Conservation (phyloP, 2,329 filamentous ascomycete species). For the Claviceps digitariae region DNA sequence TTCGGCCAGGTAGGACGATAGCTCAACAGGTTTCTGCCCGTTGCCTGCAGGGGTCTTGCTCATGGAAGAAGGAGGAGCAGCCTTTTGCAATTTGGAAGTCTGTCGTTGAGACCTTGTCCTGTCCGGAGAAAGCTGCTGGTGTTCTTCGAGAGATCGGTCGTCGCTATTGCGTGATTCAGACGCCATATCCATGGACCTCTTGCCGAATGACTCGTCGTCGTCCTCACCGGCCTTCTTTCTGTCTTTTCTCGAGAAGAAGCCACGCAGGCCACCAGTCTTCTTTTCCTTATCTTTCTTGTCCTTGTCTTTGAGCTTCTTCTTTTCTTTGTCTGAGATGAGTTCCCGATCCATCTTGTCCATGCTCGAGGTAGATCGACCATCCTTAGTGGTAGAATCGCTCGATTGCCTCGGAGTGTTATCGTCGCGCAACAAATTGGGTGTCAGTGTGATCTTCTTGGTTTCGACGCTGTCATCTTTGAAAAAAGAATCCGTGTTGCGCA, state of each 20-base stretch:
- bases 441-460: constrained; percentile 94
- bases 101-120: constrained; percentile 34
- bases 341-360: constrained; percentile 53
- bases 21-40: constrained; percentile 23
- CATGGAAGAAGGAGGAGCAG: constrained; percentile 28
- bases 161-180: constrained; percentile 31
- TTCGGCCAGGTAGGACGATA: constrained; percentile 30
- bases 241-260: constrained; percentile 49
- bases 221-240: constrained; percentile 44
- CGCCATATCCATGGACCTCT: constrained; percentile 45
- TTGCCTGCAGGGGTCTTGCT: constrained; percentile 22
- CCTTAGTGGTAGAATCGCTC: constrained; percentile 28
- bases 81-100: constrained; percentile 59
- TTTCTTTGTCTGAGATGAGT: constrained; percentile 53
- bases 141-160: constrained; percentile 26
- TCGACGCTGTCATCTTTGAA: constrained; percentile 93
- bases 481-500: constrained; percentile 90
- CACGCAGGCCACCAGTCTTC: constrained; percentile 42
- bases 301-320: constrained; percentile 60
- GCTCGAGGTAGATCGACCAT: constrained; percentile 46
- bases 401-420: constrained; percentile 50
- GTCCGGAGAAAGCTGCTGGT: constrained; percentile 27
- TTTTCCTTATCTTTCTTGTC: constrained; percentile 63
- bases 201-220: constrained; percentile 47
- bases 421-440: constrained; percentile 80